phyloP scores from a whole-genome alignment of 148 eudicot species.

The Amaranthus palmeri region DNA sequence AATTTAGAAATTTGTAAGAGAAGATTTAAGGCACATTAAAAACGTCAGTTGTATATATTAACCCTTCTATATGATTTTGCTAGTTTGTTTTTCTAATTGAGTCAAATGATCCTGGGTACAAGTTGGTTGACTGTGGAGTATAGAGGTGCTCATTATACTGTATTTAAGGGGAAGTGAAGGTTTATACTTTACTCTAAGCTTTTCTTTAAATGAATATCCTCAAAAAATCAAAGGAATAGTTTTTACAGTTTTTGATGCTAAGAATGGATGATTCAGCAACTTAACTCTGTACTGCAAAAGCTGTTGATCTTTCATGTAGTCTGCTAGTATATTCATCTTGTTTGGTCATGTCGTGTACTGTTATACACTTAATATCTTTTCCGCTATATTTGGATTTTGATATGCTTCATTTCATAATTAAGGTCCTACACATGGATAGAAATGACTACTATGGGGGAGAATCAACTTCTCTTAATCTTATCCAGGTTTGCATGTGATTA shows the following conservation, averaged over 20 bases:
- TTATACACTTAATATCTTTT: background rate
- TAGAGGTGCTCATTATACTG: background rate
- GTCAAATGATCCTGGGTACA: background rate
- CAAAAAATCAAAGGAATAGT: background rate
- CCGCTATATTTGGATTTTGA: conserved; percentile 1
- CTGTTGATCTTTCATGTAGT: background rate
- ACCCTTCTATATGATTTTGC: background rate
- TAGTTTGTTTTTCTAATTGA: background rate
- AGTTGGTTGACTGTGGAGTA: background rate
- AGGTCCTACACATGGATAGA: conserved; percentile 99
- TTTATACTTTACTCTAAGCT: background rate
- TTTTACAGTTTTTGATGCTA: background rate
- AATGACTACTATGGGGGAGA: too few species aligned
- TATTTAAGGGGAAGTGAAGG: background rate
- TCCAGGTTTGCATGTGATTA: too few species aligned
- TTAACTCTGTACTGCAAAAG: background rate
- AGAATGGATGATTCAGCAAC: background rate
- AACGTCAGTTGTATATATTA: background rate
- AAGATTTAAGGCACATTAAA: background rate
- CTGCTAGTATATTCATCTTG: background rate
- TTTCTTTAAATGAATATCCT: background rate
- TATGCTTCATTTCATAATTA: conserved; percentile 13
- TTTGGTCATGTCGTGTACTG: background rate
- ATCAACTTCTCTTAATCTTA: too few species aligned
- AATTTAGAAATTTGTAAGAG: background rate